Conservation (phyloP, 805 yeast species). For the Candida namnaoensis region DNA sequence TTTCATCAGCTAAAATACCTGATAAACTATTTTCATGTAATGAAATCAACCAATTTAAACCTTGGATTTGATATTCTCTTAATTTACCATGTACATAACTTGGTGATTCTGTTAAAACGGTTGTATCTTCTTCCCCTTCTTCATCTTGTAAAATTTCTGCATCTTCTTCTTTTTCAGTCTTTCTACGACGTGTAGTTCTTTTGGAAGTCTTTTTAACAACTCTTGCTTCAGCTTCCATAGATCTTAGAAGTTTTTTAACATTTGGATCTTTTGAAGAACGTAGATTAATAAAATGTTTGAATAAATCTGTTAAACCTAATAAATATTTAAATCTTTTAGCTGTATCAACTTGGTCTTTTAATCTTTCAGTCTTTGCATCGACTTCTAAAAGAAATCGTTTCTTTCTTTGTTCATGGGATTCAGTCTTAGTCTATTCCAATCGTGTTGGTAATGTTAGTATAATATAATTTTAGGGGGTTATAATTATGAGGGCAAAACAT, state of each 20-base stretch:
- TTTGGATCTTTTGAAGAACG: constrained; percentile 72
- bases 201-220: constrained; percentile 21
- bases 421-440: constrained; percentile 1
- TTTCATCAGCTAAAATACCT: constrained; percentile 95
- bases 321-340: constrained; percentile 75
- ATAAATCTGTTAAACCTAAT: constrained; percentile 74
- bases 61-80: constrained; percentile 91
- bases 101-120: constrained; percentile 84
- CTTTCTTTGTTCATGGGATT: constrained; percentile 31
- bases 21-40: constrained; percentile 81
- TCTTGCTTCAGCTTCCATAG: constrained; percentile 41
- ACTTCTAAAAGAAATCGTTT: constrained; percentile 37
- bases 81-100: constrained; percentile 65
- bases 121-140: constrained; percentile 51
- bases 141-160: constrained; percentile 84
- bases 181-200: constrained; percentile 50
- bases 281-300: constrained; percentile 79
- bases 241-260: constrained; percentile 51
- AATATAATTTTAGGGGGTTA: no score
- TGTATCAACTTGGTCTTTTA: constrained; percentile 54
- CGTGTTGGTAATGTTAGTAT: neutral
- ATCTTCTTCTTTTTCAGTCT: constrained; percentile 93
- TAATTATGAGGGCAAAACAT: neutral
- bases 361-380: constrained; percentile 52
- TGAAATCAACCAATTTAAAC: constrained; percentile 89